Base-by-base conservation (phyloP, 305 asterid species). In the Ilex paraguariensis region DNA sequence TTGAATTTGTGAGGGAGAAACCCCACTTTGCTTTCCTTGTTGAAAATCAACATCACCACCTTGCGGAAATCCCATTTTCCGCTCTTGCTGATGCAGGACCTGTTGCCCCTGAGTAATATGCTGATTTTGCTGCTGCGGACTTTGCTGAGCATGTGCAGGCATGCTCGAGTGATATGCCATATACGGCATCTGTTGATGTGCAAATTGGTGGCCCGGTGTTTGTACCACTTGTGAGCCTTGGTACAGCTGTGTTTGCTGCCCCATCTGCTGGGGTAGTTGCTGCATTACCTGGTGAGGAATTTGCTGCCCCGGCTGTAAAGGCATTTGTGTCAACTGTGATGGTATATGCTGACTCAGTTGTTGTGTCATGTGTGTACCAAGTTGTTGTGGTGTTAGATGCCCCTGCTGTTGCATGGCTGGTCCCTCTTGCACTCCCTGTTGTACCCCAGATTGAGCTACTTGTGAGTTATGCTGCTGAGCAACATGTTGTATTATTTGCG, bases 401-500 rank as follows among this genome's bases (percentile, higher is more conserved):
- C 73, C 78, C 50, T 79, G 89, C 45, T 79, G 95, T 67, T 78
- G 83, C 59, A 70, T 53, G 31, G 79, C 57, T 57, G 79, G 66
- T n/a, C 80, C 90, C 69, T 66, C 62, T 57, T 77, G 83, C 30
- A 91, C 0, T 52, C 56, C 56, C 5, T 36, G 42, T 36, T 36
- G 42, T 4, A 36, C 42, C 42, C 42, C 42, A 36, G 42, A 5
- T 36, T 5, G 42, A 4, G 42, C 42, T 3, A 68, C 60, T 56
- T 78, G 82, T 33, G 92, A 75, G 69, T 88, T 83, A 65, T 84
- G 93, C 61, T 70, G 75, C 70, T 81, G 91, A 61, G 78, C 82
- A 54, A 74, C 64, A 10, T 74, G 83, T 33, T 64, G 63, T 54
- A 68, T 80, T 64, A 73, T 85, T 60, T 76, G 87, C 49, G 76